Evolutionary conservation across 495 filamentous ascomycete genomes (phyloP), one percentile per base, ranked within the genome.

Genomic region (Daldinia loculata): DNA sequence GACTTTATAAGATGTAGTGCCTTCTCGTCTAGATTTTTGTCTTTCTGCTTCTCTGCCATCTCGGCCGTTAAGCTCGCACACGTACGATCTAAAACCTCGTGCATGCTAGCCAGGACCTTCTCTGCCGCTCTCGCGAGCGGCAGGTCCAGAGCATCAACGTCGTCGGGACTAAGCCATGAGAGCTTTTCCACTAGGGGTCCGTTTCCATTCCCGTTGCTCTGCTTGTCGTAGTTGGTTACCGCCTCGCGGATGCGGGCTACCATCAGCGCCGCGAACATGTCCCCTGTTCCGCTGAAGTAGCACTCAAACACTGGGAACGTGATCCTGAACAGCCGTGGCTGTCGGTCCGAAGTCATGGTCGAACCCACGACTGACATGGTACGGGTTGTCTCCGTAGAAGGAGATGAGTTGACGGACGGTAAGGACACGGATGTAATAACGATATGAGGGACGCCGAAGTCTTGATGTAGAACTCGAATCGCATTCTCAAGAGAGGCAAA

Each of bases 201-300:
- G 7, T 75, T 77, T 12, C 72, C 70, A 1, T 58, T 45, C 0
- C 57, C 70, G 39, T 60, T 70, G 19, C 19, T 45, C 3, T 38
- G 29, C 11, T 57, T 30, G 50, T 68, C 32, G 63, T 64, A 51
- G 14, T 55, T 53, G 24, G 72, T 75, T 15, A 90, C 89, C 5
- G 92, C 92, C 83, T 98, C 93, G 69, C 95, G 89, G 61, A 99
- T 87, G n/a, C 95, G 90, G 26, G 92, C 92, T 2, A 97, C 86
- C 56, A 89, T 95, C 59, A 98, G 82, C 24, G 96, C 94, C 43
- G 95, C 93, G 77, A 99, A 98, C 94, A 99, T 97, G 82, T 99
- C 95, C 14, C 95, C 95, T 1, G 95, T 97, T 27, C 95, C 95
- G 75, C 90, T 93, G 79, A 98, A 99, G 84, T 93, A 96, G 79